A percentile compares a stretch with the other conserved stretches of the same genome.
Evolutionary conservation across 306 rosid species (phyloP).

Genomic region (Ochetophila trinervis): DNA sequence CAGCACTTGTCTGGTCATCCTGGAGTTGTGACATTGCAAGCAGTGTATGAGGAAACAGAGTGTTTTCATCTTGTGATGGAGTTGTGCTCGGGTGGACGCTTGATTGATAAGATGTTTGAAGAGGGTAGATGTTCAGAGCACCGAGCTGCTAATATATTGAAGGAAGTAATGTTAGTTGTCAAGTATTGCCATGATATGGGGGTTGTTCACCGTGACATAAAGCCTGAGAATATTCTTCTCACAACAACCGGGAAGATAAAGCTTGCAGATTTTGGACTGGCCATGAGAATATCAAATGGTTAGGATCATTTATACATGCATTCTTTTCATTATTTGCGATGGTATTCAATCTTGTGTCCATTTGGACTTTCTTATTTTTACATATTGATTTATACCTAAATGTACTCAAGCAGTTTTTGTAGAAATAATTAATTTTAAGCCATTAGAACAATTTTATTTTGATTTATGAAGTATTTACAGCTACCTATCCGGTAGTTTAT

Average conservation of each 20-base stretch:
- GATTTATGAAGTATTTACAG: too few relatives aligned
- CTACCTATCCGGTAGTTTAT: too few relatives aligned
- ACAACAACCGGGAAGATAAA: slow-evolving; percentile 74
- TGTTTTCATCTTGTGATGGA: slow-evolving; percentile 98
- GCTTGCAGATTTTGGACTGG: slow-evolving; percentile 99
- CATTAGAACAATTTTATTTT: too few relatives aligned
- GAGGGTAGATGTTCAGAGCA: slow-evolving; percentile 84
- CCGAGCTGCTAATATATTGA: slow-evolving; percentile 72
- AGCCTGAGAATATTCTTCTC: slow-evolving; percentile 95
- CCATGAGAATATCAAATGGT: slow-evolving; percentile 92
- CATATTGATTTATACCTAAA: too few relatives aligned
- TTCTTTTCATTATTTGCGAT: not conserved
- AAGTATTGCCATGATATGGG: slow-evolving; percentile 99
- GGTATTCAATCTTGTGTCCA: not conserved
- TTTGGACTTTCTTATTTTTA: slow-evolving; percentile 5
- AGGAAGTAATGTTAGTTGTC: slow-evolving; percentile 91
- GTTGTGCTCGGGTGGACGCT: slow-evolving; percentile 84
- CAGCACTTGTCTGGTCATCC: slow-evolving; percentile 97
- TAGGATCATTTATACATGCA: slow-evolving; percentile 12
- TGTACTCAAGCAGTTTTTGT: too few relatives aligned
- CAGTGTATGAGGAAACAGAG: slow-evolving; percentile 84
- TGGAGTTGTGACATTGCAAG: slow-evolving; percentile 89
- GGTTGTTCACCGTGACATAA: slow-evolving; percentile 94
- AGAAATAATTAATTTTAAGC: too few relatives aligned
- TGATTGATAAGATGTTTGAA: slow-evolving; percentile 68